These are phyloP conservation scores for Graphilbum fragrans DNA, from an alignment of 2,329 filamentous ascomycete species.

Conservation along the genomic window DNA sequence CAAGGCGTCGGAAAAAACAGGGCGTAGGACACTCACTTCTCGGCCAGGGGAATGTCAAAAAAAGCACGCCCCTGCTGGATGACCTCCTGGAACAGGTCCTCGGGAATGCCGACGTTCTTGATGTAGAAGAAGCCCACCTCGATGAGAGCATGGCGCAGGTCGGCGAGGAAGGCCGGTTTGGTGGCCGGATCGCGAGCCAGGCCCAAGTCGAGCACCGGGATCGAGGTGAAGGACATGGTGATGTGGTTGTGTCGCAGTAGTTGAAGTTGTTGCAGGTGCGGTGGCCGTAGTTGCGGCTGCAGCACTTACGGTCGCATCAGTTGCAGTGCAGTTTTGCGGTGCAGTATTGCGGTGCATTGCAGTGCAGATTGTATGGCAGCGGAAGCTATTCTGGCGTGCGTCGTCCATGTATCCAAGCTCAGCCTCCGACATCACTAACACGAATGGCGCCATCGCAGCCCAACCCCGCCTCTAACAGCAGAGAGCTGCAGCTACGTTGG, in stretches of 20 bases:
- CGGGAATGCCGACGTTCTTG: conserved; percentile 62
- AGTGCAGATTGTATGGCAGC: too few species aligned
- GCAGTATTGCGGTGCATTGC: too few species aligned
- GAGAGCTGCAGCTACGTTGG: too few species aligned
- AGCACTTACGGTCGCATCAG: too few species aligned
- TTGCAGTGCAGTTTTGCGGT: too few species aligned
- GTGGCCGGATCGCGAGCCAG: conserved; percentile 49
- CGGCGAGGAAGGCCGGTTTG: conserved; percentile 58
- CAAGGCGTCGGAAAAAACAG: not conserved
- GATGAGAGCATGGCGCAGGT: conserved; percentile 64
- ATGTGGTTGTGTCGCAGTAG: not conserved
- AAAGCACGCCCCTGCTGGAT: conserved; percentile 58
- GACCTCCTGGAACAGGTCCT: conserved; percentile 52
- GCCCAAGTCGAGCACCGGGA: conserved; percentile 69
- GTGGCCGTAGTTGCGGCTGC: too few species aligned
- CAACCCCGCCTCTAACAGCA: too few species aligned
- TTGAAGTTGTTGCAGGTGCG: too few species aligned
- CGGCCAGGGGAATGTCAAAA: conserved; percentile 62
- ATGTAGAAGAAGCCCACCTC: conserved; percentile 86
- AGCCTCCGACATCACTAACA: too few species aligned
- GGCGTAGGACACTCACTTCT: conserved; percentile 43
- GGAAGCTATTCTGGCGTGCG: too few species aligned
- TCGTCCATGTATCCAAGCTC: too few species aligned
- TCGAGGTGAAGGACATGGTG: conserved; percentile 56
- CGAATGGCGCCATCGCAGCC: too few species aligned